These are phyloP conservation scores for Sporothrix schenckii DNA, from an alignment of 2,329 filamentous ascomycete genomes.

Conservation along the genomic window DNA sequence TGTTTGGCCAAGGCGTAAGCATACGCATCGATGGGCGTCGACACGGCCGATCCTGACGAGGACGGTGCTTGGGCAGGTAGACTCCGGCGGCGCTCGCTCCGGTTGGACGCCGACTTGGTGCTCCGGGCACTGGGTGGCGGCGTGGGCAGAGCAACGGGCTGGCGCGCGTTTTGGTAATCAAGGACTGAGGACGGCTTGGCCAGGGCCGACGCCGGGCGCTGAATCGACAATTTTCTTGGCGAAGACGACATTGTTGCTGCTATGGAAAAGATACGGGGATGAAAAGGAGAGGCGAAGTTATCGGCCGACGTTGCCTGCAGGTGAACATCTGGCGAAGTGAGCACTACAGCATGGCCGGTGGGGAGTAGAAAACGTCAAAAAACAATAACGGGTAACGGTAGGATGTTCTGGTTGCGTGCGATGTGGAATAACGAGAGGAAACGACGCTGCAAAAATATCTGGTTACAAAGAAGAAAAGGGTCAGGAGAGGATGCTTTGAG, in stretches of 20 bases:
- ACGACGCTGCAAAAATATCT: background rate
- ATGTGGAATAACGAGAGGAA: background rate
- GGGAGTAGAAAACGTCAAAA: background rate
- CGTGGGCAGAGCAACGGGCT: background rate
- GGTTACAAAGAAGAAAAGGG: background rate
- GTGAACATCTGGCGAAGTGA: background rate
- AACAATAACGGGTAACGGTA: no score
- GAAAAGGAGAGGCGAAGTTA: background rate
- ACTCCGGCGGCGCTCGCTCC: constrained; percentile 31
- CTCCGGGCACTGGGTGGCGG: constrained; percentile 20
- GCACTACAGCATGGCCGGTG: constrained; percentile 6
- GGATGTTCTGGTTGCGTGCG: background rate
- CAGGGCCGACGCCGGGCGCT: constrained; percentile 29
- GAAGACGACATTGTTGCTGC: background rate
- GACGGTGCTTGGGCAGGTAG: constrained; percentile 19
- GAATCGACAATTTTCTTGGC: background rate
- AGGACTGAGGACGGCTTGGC: background rate
- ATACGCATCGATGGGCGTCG: background rate
- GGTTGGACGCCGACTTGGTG: constrained; percentile 16
- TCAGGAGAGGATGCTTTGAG: background rate
- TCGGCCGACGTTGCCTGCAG: background rate
- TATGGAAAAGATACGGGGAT: background rate
- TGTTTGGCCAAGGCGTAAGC: background rate
- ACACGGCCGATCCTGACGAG: background rate
- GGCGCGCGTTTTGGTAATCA: background rate